phyloP scores from a whole-genome alignment of 345 rosid species.

The Linum trigynum region DNA sequence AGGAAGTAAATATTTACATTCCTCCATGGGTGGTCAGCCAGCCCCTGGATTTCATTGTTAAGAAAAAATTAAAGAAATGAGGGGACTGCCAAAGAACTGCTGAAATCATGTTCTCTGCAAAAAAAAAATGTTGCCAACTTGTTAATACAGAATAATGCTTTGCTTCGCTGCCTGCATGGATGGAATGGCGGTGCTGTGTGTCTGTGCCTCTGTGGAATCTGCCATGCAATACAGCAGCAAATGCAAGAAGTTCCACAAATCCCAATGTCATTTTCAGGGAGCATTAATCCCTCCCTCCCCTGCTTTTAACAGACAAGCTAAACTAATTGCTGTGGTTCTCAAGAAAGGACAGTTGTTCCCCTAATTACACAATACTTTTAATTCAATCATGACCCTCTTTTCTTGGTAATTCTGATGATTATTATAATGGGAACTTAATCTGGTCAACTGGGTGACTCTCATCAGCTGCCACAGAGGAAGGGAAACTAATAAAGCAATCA shows the following conservation, averaged over 20 bases:
- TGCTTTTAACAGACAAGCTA: not conserved
- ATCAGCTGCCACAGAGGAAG: not conserved
- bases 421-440: not conserved
- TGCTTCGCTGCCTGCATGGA: not conserved
- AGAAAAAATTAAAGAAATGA: not conserved
- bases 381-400: not conserved
- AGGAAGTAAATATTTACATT: too few species aligned
- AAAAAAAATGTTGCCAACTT: not conserved
- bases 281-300: not conserved
- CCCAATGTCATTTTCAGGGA: not conserved
- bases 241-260: not conserved
- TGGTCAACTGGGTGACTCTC: not conserved
- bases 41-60: too few species aligned
- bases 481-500: not conserved
- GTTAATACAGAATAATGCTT: not conserved
- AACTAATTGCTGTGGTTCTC: not conserved
- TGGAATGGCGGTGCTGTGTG: not conserved
- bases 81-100: not conserved
- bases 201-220: not conserved
- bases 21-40: too few species aligned
- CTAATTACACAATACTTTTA: not conserved
- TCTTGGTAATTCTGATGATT: not conserved
- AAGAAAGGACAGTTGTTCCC: not conserved
- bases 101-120: slow-evolving; percentile 8
- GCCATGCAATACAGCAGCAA: not conserved